These are phyloP conservation scores for Mycena venus DNA, from an alignment of 768 basidiomycete genomes.

Conservation along the genomic window DNA sequence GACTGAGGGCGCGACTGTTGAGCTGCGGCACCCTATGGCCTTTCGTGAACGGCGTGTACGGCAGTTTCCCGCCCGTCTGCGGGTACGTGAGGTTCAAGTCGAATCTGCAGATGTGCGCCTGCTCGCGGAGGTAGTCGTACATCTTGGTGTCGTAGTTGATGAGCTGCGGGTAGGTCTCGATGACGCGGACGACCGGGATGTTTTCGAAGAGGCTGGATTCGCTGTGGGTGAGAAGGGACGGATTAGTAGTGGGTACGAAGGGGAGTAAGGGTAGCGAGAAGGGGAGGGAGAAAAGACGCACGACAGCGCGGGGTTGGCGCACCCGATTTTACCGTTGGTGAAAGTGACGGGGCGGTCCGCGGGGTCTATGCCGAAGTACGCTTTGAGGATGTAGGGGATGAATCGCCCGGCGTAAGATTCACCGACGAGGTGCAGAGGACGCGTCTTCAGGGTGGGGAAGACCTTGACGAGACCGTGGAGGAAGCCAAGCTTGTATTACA, in stretches of 20 bases:
- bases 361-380: conserved; percentile 53
- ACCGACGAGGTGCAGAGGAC: conserved; percentile 12
- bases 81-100: conserved; percentile 80
- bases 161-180: conserved; percentile 84
- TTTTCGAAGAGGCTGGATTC: conserved; percentile 19
- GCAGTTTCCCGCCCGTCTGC: conserved; percentile 53
- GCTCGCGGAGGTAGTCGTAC: conserved; percentile 74
- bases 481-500: conserved; percentile 52
- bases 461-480: conserved; percentile 58
- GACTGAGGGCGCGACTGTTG: background rate
- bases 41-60: conserved; percentile 20
- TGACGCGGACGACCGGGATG: conserved; percentile 21
- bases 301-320: conserved; percentile 26
- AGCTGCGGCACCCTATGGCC: conserved; percentile 48
- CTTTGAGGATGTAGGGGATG: conserved; percentile 65
- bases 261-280: background rate
- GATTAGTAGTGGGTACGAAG: background rate
- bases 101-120: conserved; percentile 74
- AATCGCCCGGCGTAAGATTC: conserved; percentile 39
- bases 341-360: conserved; percentile 29
- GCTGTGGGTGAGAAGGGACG: background rate
- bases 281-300: background rate
- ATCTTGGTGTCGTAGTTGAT: conserved; percentile 78
- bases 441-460: conserved; percentile 10
- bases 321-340: conserved; percentile 16